Conservation (phyloP, 78 protist genomes). For the Dictyostelium firmibasis region DNA sequence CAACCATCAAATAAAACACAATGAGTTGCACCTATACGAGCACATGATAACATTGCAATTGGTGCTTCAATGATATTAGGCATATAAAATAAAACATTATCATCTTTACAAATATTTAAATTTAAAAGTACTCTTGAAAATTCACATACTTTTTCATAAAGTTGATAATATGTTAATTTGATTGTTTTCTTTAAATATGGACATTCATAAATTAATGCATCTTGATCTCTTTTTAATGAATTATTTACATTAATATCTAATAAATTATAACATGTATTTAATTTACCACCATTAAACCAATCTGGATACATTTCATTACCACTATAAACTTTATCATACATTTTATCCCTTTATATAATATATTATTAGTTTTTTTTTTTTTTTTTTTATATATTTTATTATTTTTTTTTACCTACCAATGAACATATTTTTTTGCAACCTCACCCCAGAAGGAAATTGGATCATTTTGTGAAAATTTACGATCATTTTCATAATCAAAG, state of each 20-base stretch:
- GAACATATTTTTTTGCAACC: not conserved
- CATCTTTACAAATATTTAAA: not conserved
- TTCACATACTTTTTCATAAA: no score
- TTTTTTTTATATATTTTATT: no score
- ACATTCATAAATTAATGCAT: constrained; percentile 39
- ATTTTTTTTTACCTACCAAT: not conserved
- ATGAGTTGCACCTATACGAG: no score
- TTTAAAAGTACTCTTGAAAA: not conserved
- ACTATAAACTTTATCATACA: no score
- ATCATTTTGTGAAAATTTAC: not conserved
- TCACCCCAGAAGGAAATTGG: constrained; percentile 1
- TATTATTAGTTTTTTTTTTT: no score
- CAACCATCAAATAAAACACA: not conserved
- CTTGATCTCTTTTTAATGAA: not conserved
- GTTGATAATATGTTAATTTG: no score
- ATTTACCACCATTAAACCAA: no score
- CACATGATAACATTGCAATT: no score
- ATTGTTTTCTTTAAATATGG: not conserved
- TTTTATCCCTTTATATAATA: no score
- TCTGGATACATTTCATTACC: no score
- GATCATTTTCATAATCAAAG: constrained; percentile 1
- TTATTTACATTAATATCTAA: no score
- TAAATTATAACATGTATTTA: no score
- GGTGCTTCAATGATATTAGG: not conserved
- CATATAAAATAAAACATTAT: not conserved